Percentiles rank a stretch among this genome's conserved stretches.
These are phyloP conservation scores for Trypethelium eluteriae DNA, from an alignment of 495 filamentous ascomycete species.

Conservation along the genomic window DNA sequence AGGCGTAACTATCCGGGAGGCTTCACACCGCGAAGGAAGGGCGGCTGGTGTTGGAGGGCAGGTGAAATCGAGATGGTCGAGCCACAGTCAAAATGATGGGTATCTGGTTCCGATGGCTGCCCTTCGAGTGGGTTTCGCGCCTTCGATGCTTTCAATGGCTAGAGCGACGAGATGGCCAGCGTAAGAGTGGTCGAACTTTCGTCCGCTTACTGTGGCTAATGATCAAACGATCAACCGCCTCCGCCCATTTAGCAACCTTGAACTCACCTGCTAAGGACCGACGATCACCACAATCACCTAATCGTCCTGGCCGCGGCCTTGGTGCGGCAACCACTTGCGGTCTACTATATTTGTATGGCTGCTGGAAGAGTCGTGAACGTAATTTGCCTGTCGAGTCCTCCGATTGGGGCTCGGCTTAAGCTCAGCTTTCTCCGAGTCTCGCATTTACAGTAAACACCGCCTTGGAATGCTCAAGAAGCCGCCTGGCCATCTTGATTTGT, in stretches of 20 bases:
- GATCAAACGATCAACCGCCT: neutral
- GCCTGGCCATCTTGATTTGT: neutral
- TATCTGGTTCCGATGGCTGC: neutral
- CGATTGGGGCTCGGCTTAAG: neutral
- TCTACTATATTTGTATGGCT: neutral
- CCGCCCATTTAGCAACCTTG: too few species aligned
- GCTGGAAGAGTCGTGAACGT: neutral
- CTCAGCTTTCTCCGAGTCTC: neutral
- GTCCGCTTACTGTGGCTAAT: conserved; percentile 2
- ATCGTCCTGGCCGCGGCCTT: neutral
- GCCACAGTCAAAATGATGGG: neutral
- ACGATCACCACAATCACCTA: neutral
- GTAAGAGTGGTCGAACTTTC: conserved; percentile 9
- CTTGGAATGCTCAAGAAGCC: neutral
- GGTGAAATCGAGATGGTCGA: neutral
- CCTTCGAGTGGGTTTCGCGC: neutral
- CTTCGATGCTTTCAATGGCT: neutral
- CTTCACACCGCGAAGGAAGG: conserved; percentile 7
- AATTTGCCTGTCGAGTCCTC: neutral
- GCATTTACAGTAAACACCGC: neutral
- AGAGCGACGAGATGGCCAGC: neutral
- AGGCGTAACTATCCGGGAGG: neutral
- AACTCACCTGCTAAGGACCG: neutral
- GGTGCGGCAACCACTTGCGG: neutral
- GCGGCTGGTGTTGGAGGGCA: neutral